These are phyloP conservation scores for Arthonia radiata DNA, from an alignment of 495 filamentous ascomycete species.

Conservation along the genomic window DNA sequence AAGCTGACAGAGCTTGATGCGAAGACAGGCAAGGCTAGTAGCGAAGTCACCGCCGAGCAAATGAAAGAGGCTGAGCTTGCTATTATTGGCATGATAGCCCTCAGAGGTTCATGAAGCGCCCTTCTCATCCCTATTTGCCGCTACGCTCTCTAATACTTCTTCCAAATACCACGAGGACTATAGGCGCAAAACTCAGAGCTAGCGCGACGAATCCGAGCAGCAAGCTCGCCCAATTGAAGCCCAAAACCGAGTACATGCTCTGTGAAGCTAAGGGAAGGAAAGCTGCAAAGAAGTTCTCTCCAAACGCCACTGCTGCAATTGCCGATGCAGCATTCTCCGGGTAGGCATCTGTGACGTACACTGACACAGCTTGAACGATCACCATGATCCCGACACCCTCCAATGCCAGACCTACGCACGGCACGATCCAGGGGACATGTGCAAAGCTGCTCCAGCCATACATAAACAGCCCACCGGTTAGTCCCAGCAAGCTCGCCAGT, in stretches of 20 bases:
- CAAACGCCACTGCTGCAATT: conserved; percentile 13
- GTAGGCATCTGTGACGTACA: conserved; percentile 16
- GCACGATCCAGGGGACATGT: conserved; percentile 15
- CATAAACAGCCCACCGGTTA: conserved; percentile 17
- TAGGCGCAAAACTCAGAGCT: conserved; percentile 12
- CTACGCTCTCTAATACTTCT: conserved; percentile 9
- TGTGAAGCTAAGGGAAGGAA: conserved; percentile 14
- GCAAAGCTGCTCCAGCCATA: conserved; percentile 18
- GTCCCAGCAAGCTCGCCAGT: conserved; percentile 11
- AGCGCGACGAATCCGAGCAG: conserved; percentile 12
- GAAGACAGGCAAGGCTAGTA: background rate
- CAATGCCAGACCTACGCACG: conserved; percentile 16
- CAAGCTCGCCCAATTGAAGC: conserved; percentile 14
- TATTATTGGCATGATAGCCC: conserved; percentile 14
- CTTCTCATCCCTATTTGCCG: too few species aligned
- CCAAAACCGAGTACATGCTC: conserved; percentile 12
- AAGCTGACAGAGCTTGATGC: conserved; percentile 34
- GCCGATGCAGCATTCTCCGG: conserved; percentile 15
- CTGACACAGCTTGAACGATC: conserved; percentile 10
- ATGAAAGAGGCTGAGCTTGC: conserved; percentile 12
- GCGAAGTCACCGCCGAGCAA: conserved; percentile 1
- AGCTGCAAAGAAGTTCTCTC: conserved; percentile 16
- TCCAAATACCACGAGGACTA: conserved; percentile 10
- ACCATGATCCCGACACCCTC: conserved; percentile 10
- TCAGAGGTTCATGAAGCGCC: conserved; percentile 13